Evolutionary conservation across 2,329 filamentous ascomycete species (phyloP).

Genomic region (Botrytis hyacinthi): DNA sequence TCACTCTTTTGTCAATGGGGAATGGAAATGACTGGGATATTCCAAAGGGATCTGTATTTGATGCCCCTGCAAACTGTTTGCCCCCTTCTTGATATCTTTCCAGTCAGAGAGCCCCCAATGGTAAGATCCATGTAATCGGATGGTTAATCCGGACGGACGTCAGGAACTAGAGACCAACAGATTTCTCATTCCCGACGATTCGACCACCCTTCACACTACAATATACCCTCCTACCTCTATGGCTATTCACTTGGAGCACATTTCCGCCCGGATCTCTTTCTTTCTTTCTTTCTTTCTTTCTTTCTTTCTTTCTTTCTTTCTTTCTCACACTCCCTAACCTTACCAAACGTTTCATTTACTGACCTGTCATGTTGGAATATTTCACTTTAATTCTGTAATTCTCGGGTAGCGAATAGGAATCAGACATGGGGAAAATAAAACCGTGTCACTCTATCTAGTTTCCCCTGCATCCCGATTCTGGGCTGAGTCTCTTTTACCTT

Average conservation of each 20-base stretch:
- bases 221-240: background rate
- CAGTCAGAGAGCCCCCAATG: background rate
- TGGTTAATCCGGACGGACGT: background rate
- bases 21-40: background rate
- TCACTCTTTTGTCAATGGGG: background rate
- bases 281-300: background rate
- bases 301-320: background rate
- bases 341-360: background rate
- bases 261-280: background rate
- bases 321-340: background rate
- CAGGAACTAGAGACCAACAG: background rate
- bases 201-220: background rate
- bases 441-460: background rate
- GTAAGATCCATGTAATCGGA: background rate
- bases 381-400: background rate
- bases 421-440: background rate
- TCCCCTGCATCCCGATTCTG: slow-evolving; percentile 12
- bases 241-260: background rate
- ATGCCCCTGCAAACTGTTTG: background rate
- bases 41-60: background rate
- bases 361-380: background rate
- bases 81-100: background rate
- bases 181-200: background rate
- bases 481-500: slow-evolving; percentile 1
- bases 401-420: background rate